Evolutionary conservation across 202 grass and related monocot species (phyloP), one percentile per base, ranked within the genome.

Genomic region (Saccharum hybrid): DNA sequence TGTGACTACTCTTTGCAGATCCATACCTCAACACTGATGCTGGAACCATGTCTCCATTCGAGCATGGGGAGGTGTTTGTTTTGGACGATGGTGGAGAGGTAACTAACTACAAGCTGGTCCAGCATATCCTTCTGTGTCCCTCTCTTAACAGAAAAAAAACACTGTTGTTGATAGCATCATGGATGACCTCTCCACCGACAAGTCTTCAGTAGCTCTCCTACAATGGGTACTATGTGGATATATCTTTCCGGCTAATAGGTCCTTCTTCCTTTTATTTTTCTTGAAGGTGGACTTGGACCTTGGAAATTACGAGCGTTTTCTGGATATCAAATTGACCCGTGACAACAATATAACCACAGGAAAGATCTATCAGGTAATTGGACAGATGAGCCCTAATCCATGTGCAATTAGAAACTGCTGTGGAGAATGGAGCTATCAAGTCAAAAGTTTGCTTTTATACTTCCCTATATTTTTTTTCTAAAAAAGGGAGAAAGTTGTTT

Each of bases 1-100:
- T 79, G 43, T 85, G 70, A 80, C 37, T 49, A 65, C 75, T 30
- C 48, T 88, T 61, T 84, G 84, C 88, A 98, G 95, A 98, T 81
- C 95, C 96, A 80, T 98, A 98, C 81, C 89, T 98, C 39, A 98
- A 98, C 82, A 98, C 89, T 79, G 96, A 98, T 87, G 96, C 96
- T 71, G 96, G 93, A 75, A 98, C 96, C 30, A 98, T 98, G 96
- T 98, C 96, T 67, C 96, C 93, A 4, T 77, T 98, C 39, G 96
- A 98, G 87, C 96, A 95, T 18, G 96, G 96, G 0, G 93, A 95
- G 86, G 93, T 95, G n/a, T 95, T 82, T 67, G 92, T 94, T 75
- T 26, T 92, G 78, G 92, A 94, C 15, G 92, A 94, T 78, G 92
- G 92, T 15, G 92, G 92, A 41, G 92, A 94, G 88, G 89, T 92